Percentiles rank a stretch among this genome's conserved stretches.
These are phyloP conservation scores for Vitellaria paradoxa DNA, from an alignment of 179 eudicot species.

Conservation along the genomic window DNA sequence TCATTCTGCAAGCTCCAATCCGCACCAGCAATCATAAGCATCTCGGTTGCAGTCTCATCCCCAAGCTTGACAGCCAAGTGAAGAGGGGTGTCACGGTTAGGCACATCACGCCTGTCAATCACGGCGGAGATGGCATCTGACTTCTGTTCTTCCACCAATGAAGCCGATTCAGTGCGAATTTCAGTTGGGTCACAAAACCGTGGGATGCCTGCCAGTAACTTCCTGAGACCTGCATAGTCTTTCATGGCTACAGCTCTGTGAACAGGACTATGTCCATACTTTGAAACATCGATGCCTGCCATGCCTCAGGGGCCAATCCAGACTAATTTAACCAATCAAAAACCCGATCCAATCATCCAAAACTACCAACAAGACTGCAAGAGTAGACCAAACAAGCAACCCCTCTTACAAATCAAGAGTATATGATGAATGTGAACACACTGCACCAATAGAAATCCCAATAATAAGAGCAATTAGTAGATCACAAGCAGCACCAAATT, in stretches of 20 bases:
- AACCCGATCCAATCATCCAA: conserved; percentile 8
- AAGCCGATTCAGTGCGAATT: conserved; percentile 60
- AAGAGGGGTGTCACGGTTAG: conserved; percentile 86
- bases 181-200: conserved; percentile 64
- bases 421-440: conserved; percentile 1
- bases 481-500: not conserved
- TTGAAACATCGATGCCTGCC: conserved; percentile 51
- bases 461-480: not conserved
- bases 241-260: conserved; percentile 61
- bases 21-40: conserved; percentile 85
- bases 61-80: conserved; percentile 84
- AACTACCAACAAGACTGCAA: not conserved
- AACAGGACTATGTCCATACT: conserved; percentile 72
- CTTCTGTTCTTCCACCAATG: conserved; percentile 70
- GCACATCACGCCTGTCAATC: conserved; percentile 79
- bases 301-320: conserved; percentile 25
- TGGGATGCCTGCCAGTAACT: conserved; percentile 59
- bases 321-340: not conserved
- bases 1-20: conserved; percentile 98
- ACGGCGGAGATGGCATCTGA: conserved; percentile 79
- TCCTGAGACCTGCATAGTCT: conserved; percentile 62
- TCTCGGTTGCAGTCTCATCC: conserved; percentile 69
- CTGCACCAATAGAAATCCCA: conserved; percentile 9
- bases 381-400: conserved; percentile 8
- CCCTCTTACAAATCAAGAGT: conserved; percentile 14